phyloP scores from a whole-genome alignment of 2,329 filamentous ascomycete genomes.

The Neopestalotiopsis rosae region DNA sequence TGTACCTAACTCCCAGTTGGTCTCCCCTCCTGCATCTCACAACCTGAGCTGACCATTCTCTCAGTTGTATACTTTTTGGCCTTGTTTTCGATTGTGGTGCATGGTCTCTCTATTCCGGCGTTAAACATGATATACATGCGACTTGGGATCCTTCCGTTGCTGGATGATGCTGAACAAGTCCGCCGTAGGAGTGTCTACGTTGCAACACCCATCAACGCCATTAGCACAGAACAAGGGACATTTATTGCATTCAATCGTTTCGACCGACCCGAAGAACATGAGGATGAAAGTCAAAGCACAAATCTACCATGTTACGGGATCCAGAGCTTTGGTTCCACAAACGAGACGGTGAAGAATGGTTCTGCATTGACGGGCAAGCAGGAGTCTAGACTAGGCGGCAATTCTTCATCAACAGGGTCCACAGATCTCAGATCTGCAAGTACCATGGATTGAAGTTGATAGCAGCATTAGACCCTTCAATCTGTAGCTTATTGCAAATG shows the following conservation, averaged over 20 bases:
- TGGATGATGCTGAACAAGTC: constrained; percentile 47
- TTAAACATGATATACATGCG: constrained; percentile 45
- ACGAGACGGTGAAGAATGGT: neutral
- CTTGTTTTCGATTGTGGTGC: constrained; percentile 48
- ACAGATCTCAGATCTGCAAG: too few relatives aligned
- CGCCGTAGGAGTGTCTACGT: constrained; percentile 42
- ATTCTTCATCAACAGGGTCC: too few relatives aligned
- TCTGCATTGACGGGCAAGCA: neutral
- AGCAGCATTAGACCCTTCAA: too few relatives aligned
- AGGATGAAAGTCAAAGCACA: neutral
- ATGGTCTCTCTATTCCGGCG: constrained; percentile 53
- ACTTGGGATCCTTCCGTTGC: constrained; percentile 45
- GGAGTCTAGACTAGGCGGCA: too few relatives aligned
- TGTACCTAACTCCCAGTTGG: constrained; percentile 14
- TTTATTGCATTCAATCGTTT: constrained; percentile 57
- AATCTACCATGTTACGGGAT: neutral
- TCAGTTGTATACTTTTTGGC: constrained; percentile 47
- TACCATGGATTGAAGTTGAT: too few relatives aligned
- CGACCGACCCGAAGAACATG: constrained; percentile 15
- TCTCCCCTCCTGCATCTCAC: neutral
- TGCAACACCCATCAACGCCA: constrained; percentile 45
- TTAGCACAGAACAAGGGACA: constrained; percentile 39
- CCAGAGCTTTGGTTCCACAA: neutral
- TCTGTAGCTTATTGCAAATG: too few relatives aligned
- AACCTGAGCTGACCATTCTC: neutral